These are phyloP conservation scores for Phytophthora meadii DNA, from an alignment of 352 stramenopile genomes.

Conservation along the genomic window DNA sequence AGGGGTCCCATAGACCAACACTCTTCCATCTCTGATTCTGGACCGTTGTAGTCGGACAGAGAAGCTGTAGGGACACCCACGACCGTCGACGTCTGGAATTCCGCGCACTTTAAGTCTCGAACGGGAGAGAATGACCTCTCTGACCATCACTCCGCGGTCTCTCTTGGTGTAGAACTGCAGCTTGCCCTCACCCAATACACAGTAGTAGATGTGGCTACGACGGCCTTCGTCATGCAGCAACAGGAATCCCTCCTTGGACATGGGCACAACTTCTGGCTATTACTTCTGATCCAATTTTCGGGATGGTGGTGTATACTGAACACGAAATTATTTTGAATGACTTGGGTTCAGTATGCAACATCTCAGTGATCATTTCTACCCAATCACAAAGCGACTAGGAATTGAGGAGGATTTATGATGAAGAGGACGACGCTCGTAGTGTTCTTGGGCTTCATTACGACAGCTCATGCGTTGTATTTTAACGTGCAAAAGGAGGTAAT, in stretches of 20 bases:
- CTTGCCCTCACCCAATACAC: constrained; percentile 74
- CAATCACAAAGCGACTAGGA: constrained; percentile 19
- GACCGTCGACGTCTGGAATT: constrained; percentile 73
- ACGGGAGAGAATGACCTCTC: constrained; percentile 70
- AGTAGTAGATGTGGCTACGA: constrained; percentile 81
- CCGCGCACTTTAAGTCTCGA: constrained; percentile 83
- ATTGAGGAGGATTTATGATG: constrained; percentile 3
- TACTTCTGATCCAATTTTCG: neutral
- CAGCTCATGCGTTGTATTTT: constrained; percentile 62
- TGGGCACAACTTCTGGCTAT: constrained; percentile 19
- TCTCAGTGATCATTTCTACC: constrained; percentile 4
- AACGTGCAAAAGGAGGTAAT: constrained; percentile 62
- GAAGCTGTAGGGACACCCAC: constrained; percentile 80
- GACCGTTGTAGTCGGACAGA: constrained; percentile 73
- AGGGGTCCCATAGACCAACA: constrained; percentile 68
- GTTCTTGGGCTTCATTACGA: constrained; percentile 30
- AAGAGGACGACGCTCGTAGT: constrained; percentile 25
- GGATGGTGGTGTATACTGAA: neutral
- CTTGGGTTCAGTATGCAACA: constrained; percentile 1
- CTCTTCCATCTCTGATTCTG: constrained; percentile 73
- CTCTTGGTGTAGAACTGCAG: constrained; percentile 78
- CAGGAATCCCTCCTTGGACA: constrained; percentile 89
- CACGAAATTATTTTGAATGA: neutral
- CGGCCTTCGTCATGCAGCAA: constrained; percentile 72
- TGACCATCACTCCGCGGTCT: constrained; percentile 68